These are phyloP conservation scores for Actinomortierella wolfii DNA, from an alignment of 371 early-diverging fungal species.

Conservation along the genomic window DNA sequence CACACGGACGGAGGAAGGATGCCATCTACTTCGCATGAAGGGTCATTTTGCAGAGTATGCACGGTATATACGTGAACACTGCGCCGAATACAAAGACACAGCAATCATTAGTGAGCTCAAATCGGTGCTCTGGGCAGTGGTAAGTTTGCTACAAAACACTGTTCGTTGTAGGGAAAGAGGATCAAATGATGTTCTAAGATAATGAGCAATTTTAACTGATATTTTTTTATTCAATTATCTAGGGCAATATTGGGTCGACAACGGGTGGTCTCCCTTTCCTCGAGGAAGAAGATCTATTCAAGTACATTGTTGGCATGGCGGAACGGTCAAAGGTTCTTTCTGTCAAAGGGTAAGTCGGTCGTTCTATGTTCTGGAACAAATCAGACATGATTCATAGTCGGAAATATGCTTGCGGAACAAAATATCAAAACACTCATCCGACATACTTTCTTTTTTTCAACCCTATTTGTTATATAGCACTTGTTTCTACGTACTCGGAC, in stretches of 20 bases:
- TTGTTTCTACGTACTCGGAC: conserved; percentile 76
- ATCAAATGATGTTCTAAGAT: too few species aligned
- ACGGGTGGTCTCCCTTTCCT: conserved; percentile 72
- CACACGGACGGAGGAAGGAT: conserved; percentile 81
- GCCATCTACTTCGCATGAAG: conserved; percentile 61
- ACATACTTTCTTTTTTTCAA: conserved; percentile 1
- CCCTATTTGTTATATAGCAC: conserved; percentile 56
- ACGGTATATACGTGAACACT: conserved; percentile 60
- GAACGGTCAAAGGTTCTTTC: conserved; percentile 71
- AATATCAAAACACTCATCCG: too few species aligned
- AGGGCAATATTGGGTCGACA: conserved; percentile 82
- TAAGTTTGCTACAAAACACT: too few species aligned
- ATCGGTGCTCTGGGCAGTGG: conserved; percentile 79
- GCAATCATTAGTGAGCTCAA: conserved; percentile 65
- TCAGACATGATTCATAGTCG: too few species aligned
- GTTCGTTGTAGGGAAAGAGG: too few species aligned
- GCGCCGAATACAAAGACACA: conserved; percentile 49
- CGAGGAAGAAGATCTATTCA: conserved; percentile 70
- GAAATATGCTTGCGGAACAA: too few species aligned
- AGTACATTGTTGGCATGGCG: conserved; percentile 74
- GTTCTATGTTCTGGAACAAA: too few species aligned
- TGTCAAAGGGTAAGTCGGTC: conserved; percentile 82
- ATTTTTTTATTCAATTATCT: not conserved
- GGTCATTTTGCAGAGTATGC: conserved; percentile 74
- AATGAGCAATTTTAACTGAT: too few species aligned